A percentile compares a stretch with the other conserved stretches of the same genome.
phyloP scores from a whole-genome alignment of 2,329 filamentous ascomycete species.

The Fusarium sp. region DNA sequence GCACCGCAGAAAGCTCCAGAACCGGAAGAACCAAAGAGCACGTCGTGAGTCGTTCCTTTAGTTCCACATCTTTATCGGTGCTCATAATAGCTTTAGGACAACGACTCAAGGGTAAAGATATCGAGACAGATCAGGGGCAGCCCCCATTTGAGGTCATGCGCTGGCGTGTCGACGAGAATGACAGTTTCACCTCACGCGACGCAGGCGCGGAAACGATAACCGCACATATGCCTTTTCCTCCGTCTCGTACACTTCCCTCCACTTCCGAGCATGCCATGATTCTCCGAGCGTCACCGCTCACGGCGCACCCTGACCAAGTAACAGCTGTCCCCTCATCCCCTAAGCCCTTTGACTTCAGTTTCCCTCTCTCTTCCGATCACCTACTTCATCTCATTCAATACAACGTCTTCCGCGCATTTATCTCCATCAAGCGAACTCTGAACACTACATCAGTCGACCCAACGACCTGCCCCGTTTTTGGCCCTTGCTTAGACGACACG shows the following conservation, averaged over 20 bases:
- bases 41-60: background rate
- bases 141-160: background rate
- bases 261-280: too few species aligned
- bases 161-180: background rate
- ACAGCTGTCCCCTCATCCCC: too few species aligned
- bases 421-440: background rate
- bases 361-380: background rate
- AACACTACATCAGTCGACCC: background rate
- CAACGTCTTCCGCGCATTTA: conserved; percentile 1
- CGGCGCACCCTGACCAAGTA: too few species aligned
- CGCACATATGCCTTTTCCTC: background rate
- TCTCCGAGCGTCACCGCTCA: too few species aligned
- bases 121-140: background rate
- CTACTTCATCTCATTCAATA: conserved; percentile 1
- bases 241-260: background rate
- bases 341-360: background rate
- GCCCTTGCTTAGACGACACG: background rate
- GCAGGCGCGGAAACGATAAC: fast-evolving
- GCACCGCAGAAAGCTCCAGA: too few species aligned
- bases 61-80: background rate
- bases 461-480: background rate
- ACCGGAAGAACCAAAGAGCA: too few species aligned
- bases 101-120: background rate
- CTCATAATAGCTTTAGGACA: background rate
- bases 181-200: fast-evolving